Evolutionary conservation across 2,329 filamentous ascomycete species (phyloP).

Genomic region (Magnaporthiopsis rhizophila): DNA sequence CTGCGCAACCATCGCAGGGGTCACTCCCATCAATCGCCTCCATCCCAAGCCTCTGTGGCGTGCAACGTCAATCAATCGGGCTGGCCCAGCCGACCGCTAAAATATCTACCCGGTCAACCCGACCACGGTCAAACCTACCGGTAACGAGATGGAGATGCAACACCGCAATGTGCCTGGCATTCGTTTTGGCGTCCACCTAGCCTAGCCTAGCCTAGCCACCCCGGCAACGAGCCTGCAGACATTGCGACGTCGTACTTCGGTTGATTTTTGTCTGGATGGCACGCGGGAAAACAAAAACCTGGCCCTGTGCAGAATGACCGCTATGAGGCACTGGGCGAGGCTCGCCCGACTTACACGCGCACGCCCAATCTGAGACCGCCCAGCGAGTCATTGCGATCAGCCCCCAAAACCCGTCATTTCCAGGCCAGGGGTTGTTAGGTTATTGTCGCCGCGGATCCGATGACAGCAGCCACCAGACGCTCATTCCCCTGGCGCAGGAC

Average conservation of each 20-base stretch:
- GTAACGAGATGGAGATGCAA: neutral
- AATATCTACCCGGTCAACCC: neutral
- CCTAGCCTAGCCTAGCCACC: too few relatives aligned
- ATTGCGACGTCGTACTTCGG: neutral
- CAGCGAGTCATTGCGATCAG: neutral
- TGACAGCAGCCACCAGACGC: too few relatives aligned
- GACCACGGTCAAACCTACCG: neutral
- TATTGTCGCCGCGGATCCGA: neutral
- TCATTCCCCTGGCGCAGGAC: too few relatives aligned
- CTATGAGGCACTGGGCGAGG: too few relatives aligned
- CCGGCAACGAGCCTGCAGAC: neutral
- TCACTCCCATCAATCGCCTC: too few relatives aligned
- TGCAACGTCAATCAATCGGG: neutral
- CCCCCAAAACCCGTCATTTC: neutral
- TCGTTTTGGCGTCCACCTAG: neutral
- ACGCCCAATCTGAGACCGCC: neutral
- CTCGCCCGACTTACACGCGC: neutral
- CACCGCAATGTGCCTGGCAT: neutral
- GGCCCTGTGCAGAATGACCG: too few relatives aligned
- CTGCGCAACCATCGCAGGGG: too few relatives aligned
- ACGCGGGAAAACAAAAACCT: neutral
- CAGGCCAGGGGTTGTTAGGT: neutral
- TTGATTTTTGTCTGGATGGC: neutral
- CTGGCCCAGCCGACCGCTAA: neutral
- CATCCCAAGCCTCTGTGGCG: too few relatives aligned